Percentiles rank a stretch among this genome's conserved stretches.
phyloP scores from a whole-genome alignment of 2,329 filamentous ascomycete genomes.

The Falciphora oryzae region DNA sequence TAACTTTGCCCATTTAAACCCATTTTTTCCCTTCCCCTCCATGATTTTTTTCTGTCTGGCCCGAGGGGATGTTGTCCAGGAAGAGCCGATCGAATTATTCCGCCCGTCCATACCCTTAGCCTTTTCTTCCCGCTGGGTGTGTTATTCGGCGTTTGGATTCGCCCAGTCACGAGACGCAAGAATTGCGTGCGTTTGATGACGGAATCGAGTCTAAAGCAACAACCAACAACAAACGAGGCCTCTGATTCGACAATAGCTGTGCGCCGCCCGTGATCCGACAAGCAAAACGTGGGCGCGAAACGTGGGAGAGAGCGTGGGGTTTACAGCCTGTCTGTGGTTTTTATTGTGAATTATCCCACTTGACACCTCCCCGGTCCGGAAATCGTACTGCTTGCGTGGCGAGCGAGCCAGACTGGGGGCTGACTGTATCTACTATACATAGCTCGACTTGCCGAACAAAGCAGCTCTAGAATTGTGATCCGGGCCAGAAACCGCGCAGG shows the following conservation, averaged over 20 bases:
- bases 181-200: constrained; percentile 19
- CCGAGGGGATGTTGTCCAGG: neutral
- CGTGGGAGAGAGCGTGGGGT: constrained; percentile 6
- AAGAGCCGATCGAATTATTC: neutral
- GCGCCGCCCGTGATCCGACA: neutral
- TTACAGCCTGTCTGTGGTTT: neutral
- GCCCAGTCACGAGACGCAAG: neutral
- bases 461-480: neutral
- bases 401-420: neutral
- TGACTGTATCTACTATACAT: neutral
- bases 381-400: neutral
- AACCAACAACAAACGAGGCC: neutral
- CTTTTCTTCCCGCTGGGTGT: neutral
- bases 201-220: constrained; percentile 11
- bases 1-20: neutral
- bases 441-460: neutral
- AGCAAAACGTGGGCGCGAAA: neutral
- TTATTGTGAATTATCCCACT: constrained; percentile 1
- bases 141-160: neutral
- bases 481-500: too few relatives aligned
- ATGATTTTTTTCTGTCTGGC: neutral
- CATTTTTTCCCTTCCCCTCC: constrained; percentile 1
- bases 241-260: constrained; percentile 6
- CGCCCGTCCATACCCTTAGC: neutral
- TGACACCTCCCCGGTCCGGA: neutral